Conservation (phyloP, 23 red algal genomes). For the Chondrus crispus region DNA sequence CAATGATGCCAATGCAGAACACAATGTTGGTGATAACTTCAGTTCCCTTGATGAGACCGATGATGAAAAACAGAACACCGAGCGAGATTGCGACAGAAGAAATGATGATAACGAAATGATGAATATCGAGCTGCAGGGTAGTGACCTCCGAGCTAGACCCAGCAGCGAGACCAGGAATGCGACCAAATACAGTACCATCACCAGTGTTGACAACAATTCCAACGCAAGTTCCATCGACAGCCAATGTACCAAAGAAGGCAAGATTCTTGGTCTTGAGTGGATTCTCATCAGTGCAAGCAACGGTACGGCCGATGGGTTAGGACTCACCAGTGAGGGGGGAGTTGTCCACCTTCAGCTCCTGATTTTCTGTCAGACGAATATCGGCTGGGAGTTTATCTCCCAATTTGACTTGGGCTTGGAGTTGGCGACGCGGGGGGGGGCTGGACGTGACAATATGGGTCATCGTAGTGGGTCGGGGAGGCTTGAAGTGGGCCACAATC, state of each 20-base stretch:
- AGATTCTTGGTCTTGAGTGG: conserved; percentile 90
- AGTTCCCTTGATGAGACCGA: conserved; percentile 67
- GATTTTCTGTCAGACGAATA: conserved; percentile 66
- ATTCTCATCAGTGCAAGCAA: conserved; percentile 67
- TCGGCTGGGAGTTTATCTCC: conserved; percentile 93
- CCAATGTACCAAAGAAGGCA: conserved; percentile 82
- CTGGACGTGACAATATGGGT: too few relatives aligned
- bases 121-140: conserved; percentile 81
- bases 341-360: conserved; percentile 90
- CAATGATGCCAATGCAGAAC: conserved; percentile 88
- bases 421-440: too few relatives aligned
- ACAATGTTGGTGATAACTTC: conserved; percentile 76
- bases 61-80: conserved; percentile 81
- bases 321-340: conserved; percentile 91
- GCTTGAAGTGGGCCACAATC: too few relatives aligned
- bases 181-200: conserved; percentile 78
- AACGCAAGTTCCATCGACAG: conserved; percentile 75
- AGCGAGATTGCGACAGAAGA: conserved; percentile 80
- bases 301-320: conserved; percentile 60
- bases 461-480: too few relatives aligned
- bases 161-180: conserved; percentile 77
- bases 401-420: conserved; percentile 81
- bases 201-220: conserved; percentile 88
- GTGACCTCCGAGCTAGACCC: conserved; percentile 59
- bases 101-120: conserved; percentile 88